These are phyloP conservation scores for Phytopythium aichiense DNA, from an alignment of 352 stramenopile genomes.

Conservation along the genomic window DNA sequence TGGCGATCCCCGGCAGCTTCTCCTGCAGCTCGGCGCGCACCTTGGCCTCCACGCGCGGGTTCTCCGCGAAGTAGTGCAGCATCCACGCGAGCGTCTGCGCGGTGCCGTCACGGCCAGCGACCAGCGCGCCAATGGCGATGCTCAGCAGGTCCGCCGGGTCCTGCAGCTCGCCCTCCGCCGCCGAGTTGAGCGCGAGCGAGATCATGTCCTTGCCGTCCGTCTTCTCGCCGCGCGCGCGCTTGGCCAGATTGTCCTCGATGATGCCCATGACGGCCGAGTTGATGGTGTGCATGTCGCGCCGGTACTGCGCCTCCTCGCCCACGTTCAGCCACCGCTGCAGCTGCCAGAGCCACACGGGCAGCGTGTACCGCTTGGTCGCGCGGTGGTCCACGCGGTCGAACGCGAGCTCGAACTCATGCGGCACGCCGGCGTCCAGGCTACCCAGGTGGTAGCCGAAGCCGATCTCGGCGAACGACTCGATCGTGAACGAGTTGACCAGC, in stretches of 20 bases:
- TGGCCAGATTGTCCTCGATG: slow-evolving; percentile 9
- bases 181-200: neutral
- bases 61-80: slow-evolving; percentile 20
- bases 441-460: slow-evolving; percentile 32
- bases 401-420: slow-evolving; percentile 18
- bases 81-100: slow-evolving; percentile 12
- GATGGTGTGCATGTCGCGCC: slow-evolving; percentile 14
- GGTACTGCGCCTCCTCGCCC: slow-evolving; percentile 19
- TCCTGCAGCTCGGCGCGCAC: slow-evolving; percentile 17
- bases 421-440: slow-evolving; percentile 19
- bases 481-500: slow-evolving; percentile 23
- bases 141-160: neutral
- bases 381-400: slow-evolving; percentile 5
- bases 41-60: slow-evolving; percentile 20
- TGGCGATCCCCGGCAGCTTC: slow-evolving; percentile 3
- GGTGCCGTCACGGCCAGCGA: neutral
- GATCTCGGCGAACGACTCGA: slow-evolving; percentile 38
- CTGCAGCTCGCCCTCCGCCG: neutral
- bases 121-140: neutral
- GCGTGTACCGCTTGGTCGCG: neutral
- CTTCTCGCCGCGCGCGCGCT: neutral
- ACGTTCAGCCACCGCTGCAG: slow-evolving; percentile 16
- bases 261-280: slow-evolving; percentile 13
- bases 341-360: slow-evolving; percentile 9
- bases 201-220: slow-evolving; percentile 3